A percentile compares a stretch with the other conserved stretches of the same genome.
phyloP scores from a whole-genome alignment of 129 eudicot genomes.

The Helianthus tuberosus region DNA sequence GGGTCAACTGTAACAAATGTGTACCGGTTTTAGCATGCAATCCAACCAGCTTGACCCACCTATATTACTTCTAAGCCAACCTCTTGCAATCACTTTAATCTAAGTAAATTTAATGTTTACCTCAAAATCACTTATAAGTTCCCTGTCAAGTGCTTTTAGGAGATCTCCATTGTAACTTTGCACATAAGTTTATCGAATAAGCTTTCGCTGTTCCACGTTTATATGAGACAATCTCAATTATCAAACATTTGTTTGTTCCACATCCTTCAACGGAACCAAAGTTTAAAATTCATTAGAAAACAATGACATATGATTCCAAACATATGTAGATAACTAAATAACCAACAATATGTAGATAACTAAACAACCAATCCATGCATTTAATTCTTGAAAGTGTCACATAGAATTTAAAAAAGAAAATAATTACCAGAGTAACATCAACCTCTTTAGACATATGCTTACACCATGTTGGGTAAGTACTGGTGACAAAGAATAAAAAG shows the following conservation, averaged over 20 bases:
- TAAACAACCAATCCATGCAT: too few species aligned
- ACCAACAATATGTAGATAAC: conserved; percentile 4
- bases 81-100: neutral
- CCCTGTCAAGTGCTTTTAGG: conserved; percentile 72
- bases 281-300: conserved; percentile 5
- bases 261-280: conserved; percentile 56
- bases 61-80: too few species aligned
- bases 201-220: conserved; percentile 70
- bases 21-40: too few species aligned
- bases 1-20: too few species aligned
- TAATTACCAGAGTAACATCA: too few species aligned
- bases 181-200: conserved; percentile 59
- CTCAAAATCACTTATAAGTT: conserved; percentile 83
- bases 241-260: conserved; percentile 86
- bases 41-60: too few species aligned
- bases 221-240: conserved; percentile 77
- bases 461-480: too few species aligned
- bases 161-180: conserved; percentile 80
- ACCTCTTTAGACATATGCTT: too few species aligned
- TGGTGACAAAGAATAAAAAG: too few species aligned
- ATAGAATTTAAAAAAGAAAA: too few species aligned
- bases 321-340: neutral
- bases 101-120: conserved; percentile 26
- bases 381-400: too few species aligned
- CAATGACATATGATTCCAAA: neutral